Base-by-base conservation (phyloP, 345 rosid species). In the Populus euphratica region DNA sequence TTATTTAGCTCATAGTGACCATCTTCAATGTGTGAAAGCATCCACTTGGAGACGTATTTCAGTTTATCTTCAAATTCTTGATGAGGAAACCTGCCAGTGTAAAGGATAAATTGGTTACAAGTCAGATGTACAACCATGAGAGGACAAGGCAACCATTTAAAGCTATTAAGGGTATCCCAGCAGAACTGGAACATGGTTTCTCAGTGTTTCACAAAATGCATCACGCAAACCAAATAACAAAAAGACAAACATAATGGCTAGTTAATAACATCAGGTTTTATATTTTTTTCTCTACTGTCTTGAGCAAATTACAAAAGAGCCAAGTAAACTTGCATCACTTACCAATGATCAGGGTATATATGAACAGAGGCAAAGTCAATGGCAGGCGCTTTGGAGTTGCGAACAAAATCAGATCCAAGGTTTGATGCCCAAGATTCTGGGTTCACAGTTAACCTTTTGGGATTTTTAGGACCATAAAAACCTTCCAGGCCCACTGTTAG, bases 301-400 rank as follows among this genome's bases (percentile, higher is more conserved):
- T 35, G 44, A 18, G n/a, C 41, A 18, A 17, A 35, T n/a, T 21
- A 41, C 17, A 68, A 14, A 38, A 14, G 52, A n/a, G 2, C 47
- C 13, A 36, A 6, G 44, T 13, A 59, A 29, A 39, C 50, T 41
- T 56, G 67, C 12, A 29, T 50, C 29, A 72, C 89, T 86, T 84
- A 93, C 98, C 98, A 95, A 78, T 92, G 98, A 77, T 95, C 99
- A 1, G 99, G 94, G 82, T 95, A 95, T 86, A 91, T 87, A 83
- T 95, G 99, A 86, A 89, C 98, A 23, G 99, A 93, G 33, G 96
- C 91, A 67, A 95, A 95, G 76, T 95, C 98, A 12, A 95, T 84
- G 75, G 81, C 81, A 47, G 78, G 73, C 3, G 83, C 82, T 75
- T 86, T 83, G 64, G 94, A 92, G 86, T 93, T 91, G 75, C 89